Conservation (phyloP, 2,329 filamentous ascomycete genomes). For the Cadophora gregata region DNA sequence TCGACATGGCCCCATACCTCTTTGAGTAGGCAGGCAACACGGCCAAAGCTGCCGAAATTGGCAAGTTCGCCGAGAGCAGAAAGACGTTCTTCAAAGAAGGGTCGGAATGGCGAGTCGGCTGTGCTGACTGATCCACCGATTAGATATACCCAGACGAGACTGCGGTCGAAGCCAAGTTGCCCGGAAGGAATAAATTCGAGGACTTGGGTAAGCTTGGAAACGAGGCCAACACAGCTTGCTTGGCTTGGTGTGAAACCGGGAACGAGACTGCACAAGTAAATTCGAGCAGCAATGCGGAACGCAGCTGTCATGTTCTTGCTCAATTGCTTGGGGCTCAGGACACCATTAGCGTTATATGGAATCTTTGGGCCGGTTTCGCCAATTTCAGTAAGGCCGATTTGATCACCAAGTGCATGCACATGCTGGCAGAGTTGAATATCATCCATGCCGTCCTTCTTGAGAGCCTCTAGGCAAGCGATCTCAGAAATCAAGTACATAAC, state of each 20-base stretch:
- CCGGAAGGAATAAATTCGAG: constrained; percentile 86
- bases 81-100: constrained; percentile 77
- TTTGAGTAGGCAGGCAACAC: constrained; percentile 76
- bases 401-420: constrained; percentile 84
- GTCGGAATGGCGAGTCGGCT: constrained; percentile 75
- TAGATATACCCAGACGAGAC: constrained; percentile 90
- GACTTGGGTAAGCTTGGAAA: constrained; percentile 77
- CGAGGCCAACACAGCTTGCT: constrained; percentile 74
- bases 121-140: constrained; percentile 82
- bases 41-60: constrained; percentile 83
- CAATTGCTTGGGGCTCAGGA: constrained; percentile 81
- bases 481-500: constrained; percentile 99
- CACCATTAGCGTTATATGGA: constrained; percentile 71
- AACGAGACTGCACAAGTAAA: constrained; percentile 96
- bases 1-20: constrained; percentile 84
- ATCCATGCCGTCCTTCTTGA: constrained; percentile 83
- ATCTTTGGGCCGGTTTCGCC: constrained; percentile 62
- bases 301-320: constrained; percentile 87
- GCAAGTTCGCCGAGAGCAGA: constrained; percentile 77
- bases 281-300: constrained; percentile 89
- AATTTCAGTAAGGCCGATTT: constrained; percentile 82
- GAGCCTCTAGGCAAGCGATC: constrained; percentile 91
- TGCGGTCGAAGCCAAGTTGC: constrained; percentile 83
- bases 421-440: constrained; percentile 87
- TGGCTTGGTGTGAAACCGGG: constrained; percentile 83